phyloP scores from a whole-genome alignment of 2,329 filamentous ascomycete genomes.

The Curvularia verruculosa region DNA sequence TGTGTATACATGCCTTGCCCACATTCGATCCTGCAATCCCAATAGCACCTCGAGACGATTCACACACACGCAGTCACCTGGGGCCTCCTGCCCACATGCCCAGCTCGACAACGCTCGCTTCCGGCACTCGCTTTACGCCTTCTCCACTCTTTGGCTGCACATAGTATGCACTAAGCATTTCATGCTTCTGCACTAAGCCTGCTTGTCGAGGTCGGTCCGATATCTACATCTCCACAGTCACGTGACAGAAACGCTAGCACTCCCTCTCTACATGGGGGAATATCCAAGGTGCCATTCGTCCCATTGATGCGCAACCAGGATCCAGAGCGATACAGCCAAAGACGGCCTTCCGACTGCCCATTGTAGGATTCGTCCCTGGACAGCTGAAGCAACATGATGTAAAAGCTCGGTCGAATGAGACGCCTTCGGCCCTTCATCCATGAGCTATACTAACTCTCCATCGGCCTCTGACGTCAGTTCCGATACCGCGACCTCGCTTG shows the following conservation, averaged over 20 bases:
- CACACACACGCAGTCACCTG: constrained; percentile 2
- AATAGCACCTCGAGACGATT: not conserved
- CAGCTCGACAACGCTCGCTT: not conserved
- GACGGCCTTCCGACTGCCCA: constrained; percentile 5
- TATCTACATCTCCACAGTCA: constrained; percentile 1
- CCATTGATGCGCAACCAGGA: constrained; percentile 8
- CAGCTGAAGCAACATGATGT: constrained; percentile 6
- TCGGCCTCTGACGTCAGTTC: constrained; percentile 13
- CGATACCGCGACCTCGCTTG: constrained; percentile 2
- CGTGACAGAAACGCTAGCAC: constrained; percentile 5
- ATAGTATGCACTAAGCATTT: constrained; percentile 11
- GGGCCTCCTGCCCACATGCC: not conserved
- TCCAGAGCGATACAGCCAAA: constrained; percentile 8
- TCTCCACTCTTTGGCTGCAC: constrained; percentile 9
- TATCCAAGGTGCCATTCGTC: not conserved
- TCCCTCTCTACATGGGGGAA: constrained; percentile 3
- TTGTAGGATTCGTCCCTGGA: constrained; percentile 4
- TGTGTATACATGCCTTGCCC: not conserved
- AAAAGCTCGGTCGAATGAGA: constrained; percentile 2
- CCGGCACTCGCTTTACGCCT: constrained; percentile 2
- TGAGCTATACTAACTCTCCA: constrained; percentile 8
- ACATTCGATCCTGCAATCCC: not conserved
- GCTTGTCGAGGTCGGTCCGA: constrained; percentile 10
- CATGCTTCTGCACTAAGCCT: constrained; percentile 11
- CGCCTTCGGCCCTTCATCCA: constrained; percentile 16